Base-by-base conservation (phyloP, 2,329 filamentous ascomycete genomes). In the Sarocladiaceae sp. region DNA sequence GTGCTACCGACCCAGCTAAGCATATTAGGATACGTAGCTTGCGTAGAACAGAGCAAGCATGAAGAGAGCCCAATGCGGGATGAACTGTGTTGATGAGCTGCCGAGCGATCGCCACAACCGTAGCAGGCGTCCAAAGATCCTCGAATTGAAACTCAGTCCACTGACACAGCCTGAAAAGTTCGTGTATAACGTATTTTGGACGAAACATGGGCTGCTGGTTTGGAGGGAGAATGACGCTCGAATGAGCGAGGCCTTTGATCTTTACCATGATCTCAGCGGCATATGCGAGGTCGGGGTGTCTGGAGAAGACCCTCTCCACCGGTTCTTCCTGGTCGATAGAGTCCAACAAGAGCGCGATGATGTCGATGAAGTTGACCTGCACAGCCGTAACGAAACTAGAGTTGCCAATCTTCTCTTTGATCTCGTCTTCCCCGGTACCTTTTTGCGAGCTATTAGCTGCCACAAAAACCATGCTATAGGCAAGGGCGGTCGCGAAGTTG, bases 201-300 rank as follows among this genome's bases (percentile, higher is more conserved):
- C 78, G 83, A 65, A 96, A 97, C 44, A 80, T 82, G 3, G 93
- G 93, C 55, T 97, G 90, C 53, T 95, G 89, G 45, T 84, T 87
- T 10, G 83, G 71, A 3, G 88, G 85, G 6, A 96, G 67, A 11
- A 68, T 64, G 21, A 77, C 73, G 2, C 70, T 67, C 1, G 89
- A 89, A 50, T 82, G 70, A 23, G 85, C 79, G 51, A 83, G 80
- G 3, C 60, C 63, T 51, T 80, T 83, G 57, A 98, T 95, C 21
- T 78, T 72, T 13, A 69, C 67, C 64, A 95, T 75, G 23, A 76
- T 78, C 21, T 80, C 67, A 2, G 76, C 74, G 3, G 88, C 82
- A 44, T 78, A 72, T 1, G 63, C 60, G 44, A 86, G 80, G 2
- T 66, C 67, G 13, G 76, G 65, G 13, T 80, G 73, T 50, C 76